These are phyloP conservation scores for Leccinum insigne DNA, from an alignment of 1,284 basidiomycete genomes.

Conservation along the genomic window DNA sequence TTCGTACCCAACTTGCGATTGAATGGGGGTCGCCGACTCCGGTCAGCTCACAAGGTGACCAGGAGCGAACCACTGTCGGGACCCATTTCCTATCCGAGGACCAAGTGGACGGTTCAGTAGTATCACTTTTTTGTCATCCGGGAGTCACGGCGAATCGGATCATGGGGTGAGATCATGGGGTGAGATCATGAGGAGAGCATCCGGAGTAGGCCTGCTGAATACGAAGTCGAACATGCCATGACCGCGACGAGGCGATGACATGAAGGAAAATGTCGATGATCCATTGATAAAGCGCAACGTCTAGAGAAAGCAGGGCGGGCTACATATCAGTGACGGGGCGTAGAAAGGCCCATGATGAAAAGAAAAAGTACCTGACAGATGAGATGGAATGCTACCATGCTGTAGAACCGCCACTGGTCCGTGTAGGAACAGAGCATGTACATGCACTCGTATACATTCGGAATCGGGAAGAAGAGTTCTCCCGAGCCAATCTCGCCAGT, in stretches of 20 bases:
- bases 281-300: neutral
- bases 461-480: neutral
- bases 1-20: conserved; percentile 22
- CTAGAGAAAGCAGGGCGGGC: neutral
- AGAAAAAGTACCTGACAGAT: neutral
- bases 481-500: conserved; percentile 20
- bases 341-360: neutral
- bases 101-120: neutral
- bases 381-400: conserved; percentile 6
- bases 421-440: neutral
- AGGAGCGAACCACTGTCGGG: conserved; percentile 27
- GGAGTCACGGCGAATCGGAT: neutral
- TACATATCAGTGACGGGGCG: conserved; percentile 18
- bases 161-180: neutral
- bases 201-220: neutral
- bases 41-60: conserved; percentile 31
- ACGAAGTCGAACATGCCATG: neutral
- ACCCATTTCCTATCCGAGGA: neutral
- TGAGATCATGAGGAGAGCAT: neutral
- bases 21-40: conserved; percentile 47
- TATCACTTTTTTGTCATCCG: neutral
- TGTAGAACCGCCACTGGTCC: neutral
- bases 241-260: neutral
- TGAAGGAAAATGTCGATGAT: neutral
- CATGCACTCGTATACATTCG: conserved; percentile 4